These are phyloP conservation scores for Metschnikowia aberdeeniae DNA, from an alignment of 805 yeast genomes.

Conservation along the genomic window DNA sequence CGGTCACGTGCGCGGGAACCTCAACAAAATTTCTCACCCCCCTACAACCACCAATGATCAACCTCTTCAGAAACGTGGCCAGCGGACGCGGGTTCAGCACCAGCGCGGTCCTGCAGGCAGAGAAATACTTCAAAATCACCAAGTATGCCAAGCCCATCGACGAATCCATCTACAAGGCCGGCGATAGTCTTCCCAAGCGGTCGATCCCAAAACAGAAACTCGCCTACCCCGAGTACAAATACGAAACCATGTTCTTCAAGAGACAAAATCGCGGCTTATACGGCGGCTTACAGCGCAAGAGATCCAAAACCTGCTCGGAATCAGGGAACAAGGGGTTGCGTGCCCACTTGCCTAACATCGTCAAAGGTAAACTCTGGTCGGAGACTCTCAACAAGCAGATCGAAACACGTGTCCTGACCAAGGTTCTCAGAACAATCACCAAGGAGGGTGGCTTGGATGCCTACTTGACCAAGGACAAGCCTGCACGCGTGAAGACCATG, in stretches of 20 bases:
- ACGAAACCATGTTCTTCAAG: slow-evolving; percentile 71
- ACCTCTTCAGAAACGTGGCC: slow-evolving; percentile 12
- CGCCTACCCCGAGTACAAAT: slow-evolving; percentile 39
- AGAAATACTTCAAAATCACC: slow-evolving; percentile 39
- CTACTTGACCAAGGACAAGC: slow-evolving; percentile 78
- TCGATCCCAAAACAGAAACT: slow-evolving; percentile 12
- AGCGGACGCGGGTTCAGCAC: slow-evolving; percentile 6
- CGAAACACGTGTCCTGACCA: slow-evolving; percentile 63
- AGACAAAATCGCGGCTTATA: slow-evolving; percentile 83
- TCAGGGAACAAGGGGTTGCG: slow-evolving; percentile 69
- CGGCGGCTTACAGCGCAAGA: slow-evolving; percentile 80
- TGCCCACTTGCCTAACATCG: slow-evolving; percentile 78
- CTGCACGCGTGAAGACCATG: slow-evolving; percentile 86
- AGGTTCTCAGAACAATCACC: slow-evolving; percentile 80
- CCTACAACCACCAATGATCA: slow-evolving; percentile 8
- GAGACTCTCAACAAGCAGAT: slow-evolving; percentile 61
- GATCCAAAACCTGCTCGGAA: slow-evolving; percentile 78
- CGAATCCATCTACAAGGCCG: slow-evolving; percentile 32
- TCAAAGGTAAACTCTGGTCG: slow-evolving; percentile 76
- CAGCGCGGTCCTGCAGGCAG: slow-evolving; percentile 16
- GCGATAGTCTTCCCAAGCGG: slow-evolving; percentile 27
- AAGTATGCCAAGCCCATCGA: slow-evolving; percentile 38
- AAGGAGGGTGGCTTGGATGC: slow-evolving; percentile 95
- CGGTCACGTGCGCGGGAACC: not conserved
- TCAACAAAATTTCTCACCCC: not conserved